Evolutionary conservation across 208 protist species (phyloP), one percentile per base, ranked within the genome.

Genomic region (Acanthamoeba lenticulata): DNA sequence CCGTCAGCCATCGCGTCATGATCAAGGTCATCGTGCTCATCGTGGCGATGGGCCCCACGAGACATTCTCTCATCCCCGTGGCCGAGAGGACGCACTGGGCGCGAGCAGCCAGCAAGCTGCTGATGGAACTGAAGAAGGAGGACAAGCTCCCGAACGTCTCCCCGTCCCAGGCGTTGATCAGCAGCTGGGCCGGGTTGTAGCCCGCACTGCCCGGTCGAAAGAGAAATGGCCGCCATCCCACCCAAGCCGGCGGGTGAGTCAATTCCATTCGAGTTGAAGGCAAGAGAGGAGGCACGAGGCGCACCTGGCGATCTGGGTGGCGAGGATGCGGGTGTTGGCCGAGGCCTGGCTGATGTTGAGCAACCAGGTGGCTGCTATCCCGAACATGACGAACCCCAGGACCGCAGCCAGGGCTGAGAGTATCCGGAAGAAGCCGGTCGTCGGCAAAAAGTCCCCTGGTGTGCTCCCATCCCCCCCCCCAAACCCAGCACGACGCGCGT

Each of bases 141-240:
- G 69, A 29, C 38, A 79, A 44, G 69, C 69, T 79, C 32, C 36
- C 27, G 38, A 79, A 79, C 36, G 36, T 45, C 36, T 79, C 34
- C 27, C 69, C 69, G 38, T 79, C 69, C 69, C 69, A 79, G 0
- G 69, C 69, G 69, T 79, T 79, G 34, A 79, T 44, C 36, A 79
- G 69, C 69, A 79, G 36, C 38, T 79, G 69, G 15, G 36, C 29
- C 13, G 69, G 69, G 42, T 79, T 79, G 27, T 79, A 19, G 19
- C 69, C 69, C 15, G 69, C 69, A 79, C 69, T 79, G 69, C 1
- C 36, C 34, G 69, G 11, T 27, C 7, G 17, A 24, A 15, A 13
- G 62, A 72, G 29, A 21, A 21, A 27, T 60, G 52, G 52, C 21
- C 52, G 21, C 15, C 52, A 21, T 27, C 52, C 52, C 15, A 11